Evolutionary conservation across 2,329 filamentous ascomycete genomes (phyloP).

Genomic region (Epichloe brachyelytri): DNA sequence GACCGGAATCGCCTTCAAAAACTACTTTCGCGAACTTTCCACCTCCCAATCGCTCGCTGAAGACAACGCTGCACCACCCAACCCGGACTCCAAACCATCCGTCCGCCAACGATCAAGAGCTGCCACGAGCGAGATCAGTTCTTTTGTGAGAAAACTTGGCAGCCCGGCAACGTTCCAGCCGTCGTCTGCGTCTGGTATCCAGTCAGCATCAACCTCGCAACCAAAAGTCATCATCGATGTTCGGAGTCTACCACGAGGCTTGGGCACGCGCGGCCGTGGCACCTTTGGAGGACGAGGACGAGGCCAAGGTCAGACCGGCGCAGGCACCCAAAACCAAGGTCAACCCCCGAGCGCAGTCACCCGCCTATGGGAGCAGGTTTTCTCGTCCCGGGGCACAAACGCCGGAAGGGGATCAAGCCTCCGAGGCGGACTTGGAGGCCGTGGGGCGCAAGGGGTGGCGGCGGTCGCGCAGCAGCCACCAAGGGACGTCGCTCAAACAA

Average conservation of each 20-base stretch:
- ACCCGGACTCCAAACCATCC: conserved; percentile 10
- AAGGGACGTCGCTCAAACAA: conserved; percentile 13
- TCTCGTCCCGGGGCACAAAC: conserved; percentile 4
- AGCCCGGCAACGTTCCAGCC: background rate
- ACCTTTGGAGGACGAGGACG: conserved; percentile 11
- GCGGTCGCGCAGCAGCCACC: conserved; percentile 7
- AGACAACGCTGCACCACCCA: conserved; percentile 13
- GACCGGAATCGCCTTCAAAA: conserved; percentile 18
- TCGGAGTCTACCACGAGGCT: conserved; percentile 22
- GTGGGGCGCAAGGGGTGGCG: conserved; percentile 5
- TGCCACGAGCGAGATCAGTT: conserved; percentile 22
- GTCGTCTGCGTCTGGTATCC: background rate
- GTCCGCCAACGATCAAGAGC: conserved; percentile 19
- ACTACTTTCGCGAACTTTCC: conserved; percentile 18
- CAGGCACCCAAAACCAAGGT: background rate
- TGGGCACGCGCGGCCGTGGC: conserved; percentile 14
- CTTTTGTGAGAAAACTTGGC: conserved; percentile 14
- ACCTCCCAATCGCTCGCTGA: conserved; percentile 23
- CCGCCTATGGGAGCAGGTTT: conserved; percentile 9
- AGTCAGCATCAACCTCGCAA: conserved; percentile 5
- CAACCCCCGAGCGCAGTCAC: conserved; percentile 4
- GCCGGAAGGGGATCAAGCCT: conserved; percentile 3
- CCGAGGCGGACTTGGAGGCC: conserved; percentile 9
- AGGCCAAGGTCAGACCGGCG: conserved; percentile 5
- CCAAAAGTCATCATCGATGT: conserved; percentile 26